Base-by-base conservation (phyloP, 768 basidiomycete species). In the Leccinum rimulosum region DNA sequence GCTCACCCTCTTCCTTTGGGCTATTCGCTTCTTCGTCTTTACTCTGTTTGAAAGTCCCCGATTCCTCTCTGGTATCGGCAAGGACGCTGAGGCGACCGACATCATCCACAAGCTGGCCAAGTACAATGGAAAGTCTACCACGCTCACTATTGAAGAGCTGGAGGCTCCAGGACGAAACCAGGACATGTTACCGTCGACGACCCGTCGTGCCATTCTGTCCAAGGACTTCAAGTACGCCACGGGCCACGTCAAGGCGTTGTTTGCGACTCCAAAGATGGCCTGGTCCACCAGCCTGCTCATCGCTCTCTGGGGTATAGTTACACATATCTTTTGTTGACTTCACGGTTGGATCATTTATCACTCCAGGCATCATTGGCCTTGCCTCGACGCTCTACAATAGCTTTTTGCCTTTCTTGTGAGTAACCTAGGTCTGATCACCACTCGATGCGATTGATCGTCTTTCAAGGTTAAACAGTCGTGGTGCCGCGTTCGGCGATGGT, bases 401-500 rank as follows among this genome's bases (percentile, higher is more conserved):
- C 54, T 81, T 82, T 69, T 72, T 85, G 28, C 79, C 82, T 5
- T 84, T 77, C 64, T 74, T 80, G 84, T 84, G 60, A 60, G 80
- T 72, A 3, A 12, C 8, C 38, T 40, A 55, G 1, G 5, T 17
- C 38, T 19, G 7, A 8, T 17, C 12, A 8, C 4, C n/a, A 3
- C n/a, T 54, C 14, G 47, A 53, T 38, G 14, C 17, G 25, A 14
- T 48, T 62, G 43, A 57, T 25, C 10, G 3, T 33, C 27, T 49
- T 14, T 54, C 43, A 38, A 88, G 87, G 64, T 78, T 90, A 47
- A 73, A 80, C 1, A 85, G 74, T n/a, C 80, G 86, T 11, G 89
- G 88, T 8, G 81, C 85, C 1, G 76, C 76, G 33, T 89, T 89
- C 55, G 88, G 88, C 14, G 89, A 90, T 60, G 84, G 84, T 0